Base-by-base conservation (phyloP, 2,329 filamentous ascomycete genomes). In the Xylariaceae sp. region DNA sequence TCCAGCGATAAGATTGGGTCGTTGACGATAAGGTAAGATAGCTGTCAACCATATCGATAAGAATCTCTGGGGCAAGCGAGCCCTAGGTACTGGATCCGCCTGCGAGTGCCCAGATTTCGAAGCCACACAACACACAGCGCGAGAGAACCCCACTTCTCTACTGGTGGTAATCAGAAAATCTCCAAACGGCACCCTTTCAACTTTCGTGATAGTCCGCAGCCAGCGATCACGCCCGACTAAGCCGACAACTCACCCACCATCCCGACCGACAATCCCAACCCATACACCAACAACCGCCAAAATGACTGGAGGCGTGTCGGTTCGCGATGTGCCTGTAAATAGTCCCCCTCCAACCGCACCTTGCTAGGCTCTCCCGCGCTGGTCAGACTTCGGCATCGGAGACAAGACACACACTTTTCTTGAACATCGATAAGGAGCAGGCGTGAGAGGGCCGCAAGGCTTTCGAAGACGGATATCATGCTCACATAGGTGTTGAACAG, bases 361-460 rank as follows among this genome's bases (percentile, higher is more conserved):
- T 38, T 33, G 43, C 40, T 45, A 50, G 49, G 42, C 49, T 32
- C 31, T 33, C 31, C 14, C 42, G 42, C 11, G n/a, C 19, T 32
- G 27, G 31, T 31, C 17, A 41, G 43, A 42, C 48, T 49, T 27
- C 22, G 7, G 22, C 22, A 5, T 27, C 22, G 22, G 22, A 27
- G 22, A 27, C 22, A 27, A 27, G 22, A 27, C 22, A 27, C 22
- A 4, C 22, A 27, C 22, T 7, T 27, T n/a, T 27, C 22, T 27
- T 27, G 22, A 27, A 7, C 22, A 48, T 30, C 47, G 50, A 45
- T 53, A 51, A 58, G 62, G 82, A 85, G 82, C 82, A 86, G 82
- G 82, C 75, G 82, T 73, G 82, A 85, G 82, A 81, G 82, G 74
- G 78, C 85, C 81, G 82, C 71, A 82, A 84, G 81, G 84, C 77